Base-by-base conservation (phyloP, 2,329 filamentous ascomycete genomes). In the Colletotrichum eleusines region DNA sequence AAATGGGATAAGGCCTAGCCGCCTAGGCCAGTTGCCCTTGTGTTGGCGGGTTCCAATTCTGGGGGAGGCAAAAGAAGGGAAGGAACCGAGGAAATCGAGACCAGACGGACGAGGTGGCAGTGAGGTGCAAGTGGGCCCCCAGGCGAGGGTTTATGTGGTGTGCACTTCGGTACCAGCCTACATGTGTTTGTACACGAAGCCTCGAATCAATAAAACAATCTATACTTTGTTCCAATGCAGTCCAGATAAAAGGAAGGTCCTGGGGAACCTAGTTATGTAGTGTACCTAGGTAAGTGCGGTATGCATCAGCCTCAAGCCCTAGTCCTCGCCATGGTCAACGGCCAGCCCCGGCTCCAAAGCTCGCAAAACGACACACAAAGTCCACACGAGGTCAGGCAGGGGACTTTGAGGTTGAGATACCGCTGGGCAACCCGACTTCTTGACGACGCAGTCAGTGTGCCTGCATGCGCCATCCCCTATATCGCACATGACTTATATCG, bases 41-140 rank as follows among this genome's bases (percentile, higher is more conserved):
- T n/a, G n/a, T n/a, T 31, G 53, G 28, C 42, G 18, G 26, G 26
- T 31, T 46, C 38, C n/a, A 40, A 42, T 50, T 61, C 67, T 67
- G 44, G 63, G 63, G 63, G 68, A 66, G 38, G 62, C n/a, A 28
- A 60, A 46, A 54, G 50, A 53, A 65, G 53, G 54, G 61, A 65
- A 69, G 66, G 66, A 65, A 31, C 46, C 55, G n/a, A 53, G 58
- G 23, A 35, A 28, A 8, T 51, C 44, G 20, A 42, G 23, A 51
- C 31, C 46, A 20, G 38, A 38, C 58, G 44, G 46, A 69, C 60
- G 66, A 65, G 66, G 50, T 61, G n/a, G n/a, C 65, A 61, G 50
- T 35, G 33, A 62, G 63, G 46, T 42, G 50, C n/a, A 33, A 12
- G 63, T 68, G 68, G 58, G 51, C 44, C 57, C n/a, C 44, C 31